phyloP scores from a whole-genome alignment of 371 early-diverging fungal genomes.

The Dichotomocladium elegans region DNA sequence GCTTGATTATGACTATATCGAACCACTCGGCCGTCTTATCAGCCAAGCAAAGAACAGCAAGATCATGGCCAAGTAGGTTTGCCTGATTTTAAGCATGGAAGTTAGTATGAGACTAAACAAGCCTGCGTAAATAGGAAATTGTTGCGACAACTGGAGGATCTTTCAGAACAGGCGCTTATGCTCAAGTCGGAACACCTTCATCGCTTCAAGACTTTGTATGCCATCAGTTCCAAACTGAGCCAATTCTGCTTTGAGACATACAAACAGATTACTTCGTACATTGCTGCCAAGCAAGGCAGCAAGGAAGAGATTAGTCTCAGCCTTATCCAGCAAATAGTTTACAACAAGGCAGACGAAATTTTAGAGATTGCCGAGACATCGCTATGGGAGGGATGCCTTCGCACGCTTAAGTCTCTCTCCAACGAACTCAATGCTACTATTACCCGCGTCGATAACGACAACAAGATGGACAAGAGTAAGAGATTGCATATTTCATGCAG shows the following conservation, averaged over 20 bases:
- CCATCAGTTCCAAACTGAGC: slow-evolving; percentile 49
- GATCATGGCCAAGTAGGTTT: slow-evolving; percentile 49
- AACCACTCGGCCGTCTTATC: slow-evolving; percentile 50
- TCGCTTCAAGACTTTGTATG: slow-evolving; percentile 49
- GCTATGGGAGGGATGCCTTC: slow-evolving; percentile 62
- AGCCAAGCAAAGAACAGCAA: slow-evolving; percentile 64
- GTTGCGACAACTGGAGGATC: slow-evolving; percentile 61
- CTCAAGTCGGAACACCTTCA: slow-evolving; percentile 47
- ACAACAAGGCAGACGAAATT: slow-evolving; percentile 47
- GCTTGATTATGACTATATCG: slow-evolving; percentile 54
- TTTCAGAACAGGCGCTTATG: slow-evolving; percentile 51
- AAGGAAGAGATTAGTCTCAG: slow-evolving; percentile 42
- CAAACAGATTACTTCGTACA: slow-evolving; percentile 25
- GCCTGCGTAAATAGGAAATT: slow-evolving; percentile 49
- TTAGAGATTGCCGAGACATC: slow-evolving; percentile 54
- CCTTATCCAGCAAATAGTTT: slow-evolving; percentile 47
- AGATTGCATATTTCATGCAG: neutral
- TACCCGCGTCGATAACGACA: slow-evolving; percentile 39
- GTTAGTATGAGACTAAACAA: neutral
- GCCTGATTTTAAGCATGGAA: no score
- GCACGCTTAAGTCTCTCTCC: slow-evolving; percentile 44
- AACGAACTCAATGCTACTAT: slow-evolving; percentile 41
- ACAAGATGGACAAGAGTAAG: slow-evolving; percentile 50
- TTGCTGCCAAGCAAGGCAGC: slow-evolving; percentile 39
- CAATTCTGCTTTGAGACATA: slow-evolving; percentile 42